Evolutionary conservation across 805 yeast species (phyloP).

Genomic region (Saturnispora besseyi): DNA sequence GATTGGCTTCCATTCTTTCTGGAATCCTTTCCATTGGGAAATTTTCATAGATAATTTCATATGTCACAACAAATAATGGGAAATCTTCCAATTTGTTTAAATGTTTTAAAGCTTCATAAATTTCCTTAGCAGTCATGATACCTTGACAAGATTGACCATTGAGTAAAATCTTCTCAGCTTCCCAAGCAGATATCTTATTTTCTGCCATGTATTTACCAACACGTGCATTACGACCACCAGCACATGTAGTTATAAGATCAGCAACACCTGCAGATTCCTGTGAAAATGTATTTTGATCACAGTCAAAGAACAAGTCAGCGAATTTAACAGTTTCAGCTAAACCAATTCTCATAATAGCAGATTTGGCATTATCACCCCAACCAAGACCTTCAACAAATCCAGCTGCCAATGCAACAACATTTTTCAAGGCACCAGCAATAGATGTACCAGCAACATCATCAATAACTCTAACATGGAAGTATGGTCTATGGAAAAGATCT

Average conservation of each 20-base stretch:
- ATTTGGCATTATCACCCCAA: constrained; percentile 98
- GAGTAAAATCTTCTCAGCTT: constrained; percentile 75
- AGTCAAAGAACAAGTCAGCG: constrained; percentile 74
- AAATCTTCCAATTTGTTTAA: constrained; percentile 52
- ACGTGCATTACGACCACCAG: constrained; percentile 94
- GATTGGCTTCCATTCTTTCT: constrained; percentile 43
- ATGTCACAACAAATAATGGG: constrained; percentile 76
- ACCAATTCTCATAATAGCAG: constrained; percentile 96
- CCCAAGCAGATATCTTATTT: constrained; percentile 66
- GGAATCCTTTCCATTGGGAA: constrained; percentile 73
- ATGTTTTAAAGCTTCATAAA: constrained; percentile 65
- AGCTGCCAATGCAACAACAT: constrained; percentile 91
- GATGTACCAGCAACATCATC: constrained; percentile 95
- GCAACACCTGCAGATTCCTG: constrained; percentile 97
- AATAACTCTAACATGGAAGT: constrained; percentile 92
- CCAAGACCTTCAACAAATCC: constrained; percentile 97
- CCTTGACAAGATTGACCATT: constrained; percentile 99
- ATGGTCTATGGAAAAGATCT: constrained; percentile 90
- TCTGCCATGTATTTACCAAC: constrained; percentile 83
- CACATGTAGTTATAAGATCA: constrained; percentile 93
- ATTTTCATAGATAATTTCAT: constrained; percentile 70
- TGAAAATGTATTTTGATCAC: constrained; percentile 72
- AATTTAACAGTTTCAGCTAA: constrained; percentile 82
- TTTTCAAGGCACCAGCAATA: constrained; percentile 94
- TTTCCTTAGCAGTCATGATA: constrained; percentile 82